phyloP scores from a whole-genome alignment of 257 asterid genomes.

The Penstemon eatonii region DNA sequence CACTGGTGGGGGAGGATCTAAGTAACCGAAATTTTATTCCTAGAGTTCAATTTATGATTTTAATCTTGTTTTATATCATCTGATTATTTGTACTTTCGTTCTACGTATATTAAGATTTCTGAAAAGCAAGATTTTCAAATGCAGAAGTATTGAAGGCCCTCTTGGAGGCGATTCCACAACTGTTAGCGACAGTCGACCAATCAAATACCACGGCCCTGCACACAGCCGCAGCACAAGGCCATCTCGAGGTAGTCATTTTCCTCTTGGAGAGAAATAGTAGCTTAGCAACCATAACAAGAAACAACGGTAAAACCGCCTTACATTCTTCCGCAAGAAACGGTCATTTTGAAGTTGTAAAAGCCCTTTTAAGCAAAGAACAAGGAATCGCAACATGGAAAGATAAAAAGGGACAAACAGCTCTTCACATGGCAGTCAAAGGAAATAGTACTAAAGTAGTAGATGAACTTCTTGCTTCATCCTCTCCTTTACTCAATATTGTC shows the following conservation, averaged over 20 bases:
- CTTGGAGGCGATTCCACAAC: slow-evolving; percentile 63
- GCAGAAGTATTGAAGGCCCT: slow-evolving; percentile 64
- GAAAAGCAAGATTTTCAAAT: background rate
- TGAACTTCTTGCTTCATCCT: slow-evolving; percentile 46
- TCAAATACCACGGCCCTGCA: slow-evolving; percentile 70
- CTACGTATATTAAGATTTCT: background rate
- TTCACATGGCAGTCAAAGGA: slow-evolving; percentile 85
- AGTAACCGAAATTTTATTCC: too few relatives aligned
- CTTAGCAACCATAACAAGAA: slow-evolving; percentile 65
- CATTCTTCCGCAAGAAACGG: slow-evolving; percentile 80
- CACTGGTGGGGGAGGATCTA: too few relatives aligned
- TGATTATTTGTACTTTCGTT: too few relatives aligned
- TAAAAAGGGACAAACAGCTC: slow-evolving; percentile 84
- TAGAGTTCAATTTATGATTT: too few relatives aligned
- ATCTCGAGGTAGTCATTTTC: slow-evolving; percentile 53
- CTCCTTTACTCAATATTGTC: slow-evolving; percentile 38
- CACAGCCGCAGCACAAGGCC: slow-evolving; percentile 77
- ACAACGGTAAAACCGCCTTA: slow-evolving; percentile 69
- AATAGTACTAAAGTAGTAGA: slow-evolving; percentile 47
- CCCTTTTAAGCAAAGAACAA: slow-evolving; percentile 58
- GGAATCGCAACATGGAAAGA: slow-evolving; percentile 59
- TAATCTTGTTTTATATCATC: too few relatives aligned
- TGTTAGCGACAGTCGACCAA: slow-evolving; percentile 65
- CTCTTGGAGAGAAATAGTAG: slow-evolving; percentile 61
- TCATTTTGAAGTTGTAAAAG: slow-evolving; percentile 59